phyloP scores from a whole-genome alignment of 306 rosid species.

The Parietaria judaica region DNA sequence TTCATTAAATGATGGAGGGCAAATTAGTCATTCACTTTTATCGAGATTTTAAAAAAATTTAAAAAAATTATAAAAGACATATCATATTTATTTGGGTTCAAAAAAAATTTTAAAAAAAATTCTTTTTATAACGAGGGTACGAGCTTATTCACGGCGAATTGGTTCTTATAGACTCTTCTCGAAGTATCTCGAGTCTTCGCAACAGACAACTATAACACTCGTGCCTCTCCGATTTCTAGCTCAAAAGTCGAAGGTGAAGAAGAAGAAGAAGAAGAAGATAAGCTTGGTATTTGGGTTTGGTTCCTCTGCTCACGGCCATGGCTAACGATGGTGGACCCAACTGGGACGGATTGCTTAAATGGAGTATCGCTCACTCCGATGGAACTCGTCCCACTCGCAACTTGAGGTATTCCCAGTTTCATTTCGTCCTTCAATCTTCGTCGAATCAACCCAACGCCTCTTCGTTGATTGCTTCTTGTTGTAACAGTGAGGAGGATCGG shows the following conservation, averaged over 20 bases:
- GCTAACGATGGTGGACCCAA: constrained; percentile 72
- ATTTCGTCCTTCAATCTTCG: not conserved
- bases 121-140: too few relatives aligned
- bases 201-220: too few relatives aligned
- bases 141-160: too few relatives aligned
- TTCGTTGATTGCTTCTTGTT: not conserved
- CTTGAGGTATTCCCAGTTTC: constrained; percentile 32
- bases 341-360: constrained; percentile 86
- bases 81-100: too few relatives aligned
- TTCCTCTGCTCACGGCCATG: constrained; percentile 24
- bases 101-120: too few relatives aligned
- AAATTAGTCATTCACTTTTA: too few relatives aligned
- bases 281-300: not conserved
- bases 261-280: not conserved
- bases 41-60: too few relatives aligned
- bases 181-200: too few relatives aligned
- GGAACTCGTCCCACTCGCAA: constrained; percentile 58
- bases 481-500: constrained; percentile 71
- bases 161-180: too few relatives aligned
- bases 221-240: too few relatives aligned
- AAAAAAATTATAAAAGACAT: too few relatives aligned
- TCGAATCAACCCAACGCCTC: not conserved
- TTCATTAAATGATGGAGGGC: too few relatives aligned
- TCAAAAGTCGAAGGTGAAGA: not conserved
- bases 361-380: constrained; percentile 78